These are phyloP conservation scores for Rhizoclosmatium sp. DNA, from an alignment of 192 early-diverging fungal genomes.

Conservation along the genomic window DNA sequence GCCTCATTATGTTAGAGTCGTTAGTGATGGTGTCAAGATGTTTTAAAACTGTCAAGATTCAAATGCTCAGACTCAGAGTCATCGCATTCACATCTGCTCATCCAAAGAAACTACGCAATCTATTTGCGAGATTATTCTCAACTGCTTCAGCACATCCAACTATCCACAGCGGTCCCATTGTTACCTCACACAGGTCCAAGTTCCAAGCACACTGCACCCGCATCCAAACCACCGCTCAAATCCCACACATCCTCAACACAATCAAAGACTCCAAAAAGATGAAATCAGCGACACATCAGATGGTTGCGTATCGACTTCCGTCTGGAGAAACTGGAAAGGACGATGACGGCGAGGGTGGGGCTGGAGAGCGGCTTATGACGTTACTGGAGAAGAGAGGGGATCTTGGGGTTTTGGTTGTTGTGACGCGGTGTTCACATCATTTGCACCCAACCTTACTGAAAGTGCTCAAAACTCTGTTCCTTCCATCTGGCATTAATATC, in stretches of 20 bases:
- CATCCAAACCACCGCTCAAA: not conserved
- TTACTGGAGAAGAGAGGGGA: not conserved
- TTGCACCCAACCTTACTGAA: too few species aligned
- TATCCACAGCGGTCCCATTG: not conserved
- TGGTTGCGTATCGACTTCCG: not conserved
- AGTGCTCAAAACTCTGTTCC: not conserved
- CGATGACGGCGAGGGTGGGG: not conserved
- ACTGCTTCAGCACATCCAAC: too few species aligned
- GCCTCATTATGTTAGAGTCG: too few species aligned
- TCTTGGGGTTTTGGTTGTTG: not conserved
- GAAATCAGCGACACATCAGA: not conserved
- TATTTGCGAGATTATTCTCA: too few species aligned
- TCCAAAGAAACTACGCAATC: too few species aligned
- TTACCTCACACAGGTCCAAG: not conserved
- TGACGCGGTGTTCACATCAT: not conserved
- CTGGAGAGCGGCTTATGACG: not conserved
- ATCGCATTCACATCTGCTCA: too few species aligned
- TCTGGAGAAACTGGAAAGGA: not conserved
- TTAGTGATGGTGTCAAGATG: too few species aligned
- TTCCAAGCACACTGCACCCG: not conserved
- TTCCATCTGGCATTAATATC: constrained; percentile 16
- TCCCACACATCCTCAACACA: not conserved
- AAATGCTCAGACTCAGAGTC: too few species aligned
- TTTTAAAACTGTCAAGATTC: too few species aligned
- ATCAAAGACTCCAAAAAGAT: not conserved